A percentile compares a stretch with the other conserved stretches of the same genome.
Conservation (phyloP, 2,329 filamentous ascomycete species). For the Pseudogymnoascus sp. region DNA sequence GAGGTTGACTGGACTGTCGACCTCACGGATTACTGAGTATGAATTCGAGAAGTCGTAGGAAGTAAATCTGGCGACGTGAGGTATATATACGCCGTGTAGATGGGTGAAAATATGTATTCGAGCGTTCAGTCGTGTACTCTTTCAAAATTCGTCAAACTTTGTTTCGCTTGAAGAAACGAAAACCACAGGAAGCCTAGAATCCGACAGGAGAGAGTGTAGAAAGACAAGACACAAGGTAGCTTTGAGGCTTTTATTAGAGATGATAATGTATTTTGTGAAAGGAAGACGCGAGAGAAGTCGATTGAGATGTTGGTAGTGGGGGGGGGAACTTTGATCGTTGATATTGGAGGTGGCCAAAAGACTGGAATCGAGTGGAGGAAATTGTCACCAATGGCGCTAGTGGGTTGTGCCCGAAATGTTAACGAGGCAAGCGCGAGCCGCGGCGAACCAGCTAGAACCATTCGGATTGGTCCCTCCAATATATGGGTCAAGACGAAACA, state of each 20-base stretch:
- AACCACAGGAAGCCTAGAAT: constrained; percentile 2
- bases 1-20: not conserved
- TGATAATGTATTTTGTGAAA: constrained; percentile 4
- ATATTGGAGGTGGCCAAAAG: constrained; percentile 7
- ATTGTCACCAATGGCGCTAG: constrained; percentile 8
- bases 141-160: constrained; percentile 2
- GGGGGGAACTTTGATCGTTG: constrained; percentile 8
- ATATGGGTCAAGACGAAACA: constrained; percentile 1
- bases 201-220: constrained; percentile 6
- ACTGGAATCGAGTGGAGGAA: constrained; percentile 7
- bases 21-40: not conserved
- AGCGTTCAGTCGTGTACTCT: constrained; percentile 3
- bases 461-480: constrained; percentile 6
- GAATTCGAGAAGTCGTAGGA: constrained; percentile 1
- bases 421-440: constrained; percentile 9
- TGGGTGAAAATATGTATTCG: constrained; percentile 2
- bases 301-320: constrained; percentile 5
- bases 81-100: constrained; percentile 4
- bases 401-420: constrained; percentile 7
- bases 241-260: constrained; percentile 4
- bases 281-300: constrained; percentile 7
- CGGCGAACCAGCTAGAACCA: constrained; percentile 6
- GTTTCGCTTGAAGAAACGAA: constrained; percentile 8
- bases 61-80: not conserved
- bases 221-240: constrained; percentile 7